Evolutionary conservation across 2,329 filamentous ascomycete genomes (phyloP).

Genomic region (Colletotrichum coccodes): DNA sequence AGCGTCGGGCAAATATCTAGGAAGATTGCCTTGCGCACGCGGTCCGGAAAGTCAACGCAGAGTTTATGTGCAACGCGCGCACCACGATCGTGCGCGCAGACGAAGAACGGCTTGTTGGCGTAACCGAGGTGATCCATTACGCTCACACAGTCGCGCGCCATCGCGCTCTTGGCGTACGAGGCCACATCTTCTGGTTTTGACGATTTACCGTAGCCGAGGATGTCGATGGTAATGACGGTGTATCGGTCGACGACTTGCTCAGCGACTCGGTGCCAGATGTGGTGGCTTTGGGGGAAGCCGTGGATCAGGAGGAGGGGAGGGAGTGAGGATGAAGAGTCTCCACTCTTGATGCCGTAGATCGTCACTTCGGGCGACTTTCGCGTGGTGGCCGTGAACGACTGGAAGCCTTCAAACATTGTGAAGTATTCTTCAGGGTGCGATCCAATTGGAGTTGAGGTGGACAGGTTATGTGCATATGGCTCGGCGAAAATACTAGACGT

Average conservation of each 20-base stretch:
- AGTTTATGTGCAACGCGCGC: slow-evolving; percentile 65
- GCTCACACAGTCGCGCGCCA: slow-evolving; percentile 57
- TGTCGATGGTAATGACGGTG: slow-evolving; percentile 56
- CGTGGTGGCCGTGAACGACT: slow-evolving; percentile 50
- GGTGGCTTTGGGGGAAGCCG: slow-evolving; percentile 62
- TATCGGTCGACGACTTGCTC: slow-evolving; percentile 50
- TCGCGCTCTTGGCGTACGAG: slow-evolving; percentile 57
- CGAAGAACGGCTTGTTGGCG: slow-evolving; percentile 46
- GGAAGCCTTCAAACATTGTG: slow-evolving; percentile 46
- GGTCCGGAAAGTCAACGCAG: slow-evolving; percentile 55
- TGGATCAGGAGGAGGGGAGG: slow-evolving; percentile 59
- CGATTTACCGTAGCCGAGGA: slow-evolving; percentile 62
- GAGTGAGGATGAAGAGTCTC: slow-evolving; percentile 37
- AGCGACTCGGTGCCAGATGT: slow-evolving; percentile 61
- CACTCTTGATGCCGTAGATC: slow-evolving; percentile 55
- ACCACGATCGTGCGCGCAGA: slow-evolving; percentile 68
- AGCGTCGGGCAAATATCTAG: slow-evolving; percentile 66
- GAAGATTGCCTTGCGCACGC: slow-evolving; percentile 54
- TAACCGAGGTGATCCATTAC: slow-evolving; percentile 57
- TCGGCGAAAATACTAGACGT: not conserved
- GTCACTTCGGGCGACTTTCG: slow-evolving; percentile 47
- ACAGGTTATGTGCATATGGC: not conserved
- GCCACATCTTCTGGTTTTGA: slow-evolving; percentile 52
- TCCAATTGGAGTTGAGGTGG: not conserved
- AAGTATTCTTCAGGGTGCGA: too few relatives aligned